Conservation (phyloP, 2,329 filamentous ascomycete genomes). For the Aspergillus pseudoterreus region DNA sequence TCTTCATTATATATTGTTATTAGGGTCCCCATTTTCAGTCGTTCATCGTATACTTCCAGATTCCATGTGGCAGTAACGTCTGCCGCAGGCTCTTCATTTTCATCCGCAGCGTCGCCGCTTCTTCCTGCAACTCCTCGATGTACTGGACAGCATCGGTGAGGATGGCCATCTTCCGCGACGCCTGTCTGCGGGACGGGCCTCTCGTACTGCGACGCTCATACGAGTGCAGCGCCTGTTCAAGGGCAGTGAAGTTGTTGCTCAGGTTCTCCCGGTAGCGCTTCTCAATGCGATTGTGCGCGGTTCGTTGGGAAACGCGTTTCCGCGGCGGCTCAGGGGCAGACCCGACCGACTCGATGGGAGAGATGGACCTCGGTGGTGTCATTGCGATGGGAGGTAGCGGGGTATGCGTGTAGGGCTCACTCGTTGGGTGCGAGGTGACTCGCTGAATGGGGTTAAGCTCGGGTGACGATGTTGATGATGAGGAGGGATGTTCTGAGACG, state of each 20-base stretch:
- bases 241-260: constrained; percentile 3
- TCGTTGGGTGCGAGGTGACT: too few species aligned
- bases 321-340: background rate
- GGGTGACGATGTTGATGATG: too few species aligned
- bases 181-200: background rate
- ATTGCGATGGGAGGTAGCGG: background rate
- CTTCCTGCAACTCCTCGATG: constrained; percentile 2
- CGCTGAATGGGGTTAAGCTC: too few species aligned
- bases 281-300: constrained; percentile 4
- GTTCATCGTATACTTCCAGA: constrained; percentile 4
- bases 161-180: constrained; percentile 4
- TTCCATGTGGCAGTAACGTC: constrained; percentile 2
- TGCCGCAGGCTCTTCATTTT: constrained; percentile 3
- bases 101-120: background rate
- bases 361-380: background rate
- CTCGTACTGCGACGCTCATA: background rate
- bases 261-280: constrained; percentile 6
- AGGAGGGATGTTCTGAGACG: too few species aligned
- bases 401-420: too few species aligned
- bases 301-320: background rate
- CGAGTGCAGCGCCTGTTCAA: background rate
- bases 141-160: constrained; percentile 2
- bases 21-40: background rate
- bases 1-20: too few species aligned
- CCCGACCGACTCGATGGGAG: background rate